Base-by-base conservation (phyloP, 2,329 filamentous ascomycete species). In the Ophiosphaerella narmari region DNA sequence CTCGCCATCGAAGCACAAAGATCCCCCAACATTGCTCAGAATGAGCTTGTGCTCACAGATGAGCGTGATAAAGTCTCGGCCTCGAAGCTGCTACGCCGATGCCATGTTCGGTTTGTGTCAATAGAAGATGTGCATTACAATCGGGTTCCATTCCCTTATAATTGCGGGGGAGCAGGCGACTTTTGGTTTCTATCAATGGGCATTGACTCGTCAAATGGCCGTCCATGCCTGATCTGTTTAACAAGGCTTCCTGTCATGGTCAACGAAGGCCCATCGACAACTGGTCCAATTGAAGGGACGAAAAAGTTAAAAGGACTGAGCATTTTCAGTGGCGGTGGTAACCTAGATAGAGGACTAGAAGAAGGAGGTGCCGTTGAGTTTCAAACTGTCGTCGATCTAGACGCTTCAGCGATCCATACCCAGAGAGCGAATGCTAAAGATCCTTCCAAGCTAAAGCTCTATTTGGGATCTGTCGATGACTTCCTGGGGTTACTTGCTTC, bases 301-400 rank as follows among this genome's bases (percentile, higher is more conserved):
- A 14, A 33, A 3, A 26, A 38, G 8, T 54, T 52, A 32, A 31
- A 67, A 2, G 87, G 86, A 0, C 72, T 93, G 3, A 88, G 91
- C 55, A 74, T 94, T 0, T 95, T 90, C 62, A 90, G 87, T 57
- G 90, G 90, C 1, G 86, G 87, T 14, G 90, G 90, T 0, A 91
- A 87, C 44, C 85, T 94, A 43, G 90, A 89, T 5, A 80, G 88
- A 26, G 90, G 89, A 0, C 75, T 95, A 0, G 89, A 91, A 68
- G 88, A 91, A 45, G 84, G 83, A 1, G 84, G 85, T 0, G 84
- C 78, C 0, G 78, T 91, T 0, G 67, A 84, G 23, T 88, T 88
- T 68, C 75, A 78, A 3, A 88, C 83, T 77, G 84, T 84, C 0
- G 86, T 92, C 23, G 90, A 95, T 62, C 83, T 84, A 50, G 82